Evolutionary conservation across 176 grass and related monocot species (phyloP).

Genomic region (Poa pratensis): DNA sequence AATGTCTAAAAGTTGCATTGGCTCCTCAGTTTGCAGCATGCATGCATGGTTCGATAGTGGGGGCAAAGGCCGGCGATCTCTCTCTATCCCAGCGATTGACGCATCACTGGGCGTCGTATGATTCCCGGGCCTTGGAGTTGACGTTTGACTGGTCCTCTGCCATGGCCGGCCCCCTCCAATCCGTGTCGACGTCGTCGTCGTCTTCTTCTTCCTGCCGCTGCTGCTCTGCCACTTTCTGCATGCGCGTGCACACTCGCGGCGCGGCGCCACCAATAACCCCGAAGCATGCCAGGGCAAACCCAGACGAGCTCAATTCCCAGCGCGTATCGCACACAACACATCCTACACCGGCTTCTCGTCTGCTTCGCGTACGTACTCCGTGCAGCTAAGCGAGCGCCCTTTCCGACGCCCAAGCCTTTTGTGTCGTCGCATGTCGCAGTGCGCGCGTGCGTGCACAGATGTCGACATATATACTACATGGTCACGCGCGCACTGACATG

Average conservation of each 20-base stretch:
- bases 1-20: too few relatives aligned
- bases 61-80: not conserved
- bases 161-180: not conserved
- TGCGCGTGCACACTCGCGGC: slow-evolving; percentile 4
- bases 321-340: too few relatives aligned
- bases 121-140: slow-evolving; percentile 36
- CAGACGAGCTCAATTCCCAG: not conserved
- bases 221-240: not conserved
- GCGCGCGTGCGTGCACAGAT: not conserved
- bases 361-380: too few relatives aligned
- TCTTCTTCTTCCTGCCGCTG: not conserved
- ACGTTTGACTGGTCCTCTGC: slow-evolving; percentile 49
- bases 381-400: too few relatives aligned
- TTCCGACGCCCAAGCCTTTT: too few relatives aligned
- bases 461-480: too few relatives aligned
- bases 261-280: too few relatives aligned
- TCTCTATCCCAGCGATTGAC: slow-evolving; percentile 20
- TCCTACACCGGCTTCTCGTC: too few relatives aligned
- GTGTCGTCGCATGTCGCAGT: too few relatives aligned
- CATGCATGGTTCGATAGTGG: not conserved
- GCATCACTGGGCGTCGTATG: slow-evolving; percentile 58
- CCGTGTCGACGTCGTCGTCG: not conserved
- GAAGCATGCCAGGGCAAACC: too few relatives aligned
- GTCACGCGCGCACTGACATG: not conserved
- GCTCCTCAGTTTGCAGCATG: too few relatives aligned